Percentiles rank a stretch among this genome's conserved stretches.
Evolutionary conservation across 1,284 basidiomycete genomes (phyloP).

Genomic region (Schizophyllum amplum): DNA sequence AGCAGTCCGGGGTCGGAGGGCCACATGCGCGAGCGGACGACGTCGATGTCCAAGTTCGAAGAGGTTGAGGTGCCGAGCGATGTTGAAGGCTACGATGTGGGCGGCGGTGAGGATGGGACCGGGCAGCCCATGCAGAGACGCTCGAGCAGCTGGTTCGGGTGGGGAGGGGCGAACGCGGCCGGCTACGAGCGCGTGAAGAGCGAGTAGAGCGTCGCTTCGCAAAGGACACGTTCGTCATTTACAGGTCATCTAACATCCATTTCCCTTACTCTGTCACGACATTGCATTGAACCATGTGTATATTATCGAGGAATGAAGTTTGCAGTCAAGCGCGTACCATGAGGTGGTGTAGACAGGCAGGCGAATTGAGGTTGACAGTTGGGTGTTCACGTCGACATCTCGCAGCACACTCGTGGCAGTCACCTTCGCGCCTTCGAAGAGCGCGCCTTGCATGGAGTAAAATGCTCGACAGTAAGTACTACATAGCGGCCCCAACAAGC

Average conservation of each 20-base stretch:
- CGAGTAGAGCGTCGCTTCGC: constrained; percentile 19
- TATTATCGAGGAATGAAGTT: neutral
- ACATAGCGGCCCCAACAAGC: too few relatives aligned
- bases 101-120: constrained; percentile 17
- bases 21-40: constrained; percentile 34
- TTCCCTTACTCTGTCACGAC: neutral
- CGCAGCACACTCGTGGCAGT: too few relatives aligned
- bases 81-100: constrained; percentile 47
- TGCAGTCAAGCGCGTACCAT: too few relatives aligned
- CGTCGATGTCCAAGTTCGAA: constrained; percentile 39
- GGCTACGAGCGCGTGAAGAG: constrained; percentile 34
- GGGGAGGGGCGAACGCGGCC: constrained; percentile 22
- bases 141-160: constrained; percentile 33
- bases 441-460: too few relatives aligned
- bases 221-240: neutral
- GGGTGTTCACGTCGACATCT: too few relatives aligned
- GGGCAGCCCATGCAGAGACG: constrained; percentile 11
- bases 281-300: neutral
- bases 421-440: too few relatives aligned
- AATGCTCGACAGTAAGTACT: too few relatives aligned
- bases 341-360: too few relatives aligned
- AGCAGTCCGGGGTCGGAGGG: constrained; percentile 33
- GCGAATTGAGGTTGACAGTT: too few relatives aligned
- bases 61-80: constrained; percentile 62
- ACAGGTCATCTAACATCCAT: neutral